Evolutionary conservation across 345 rosid species (phyloP), one percentile per base, ranked within the genome.

Genomic region (Noccaea caerulescens): DNA sequence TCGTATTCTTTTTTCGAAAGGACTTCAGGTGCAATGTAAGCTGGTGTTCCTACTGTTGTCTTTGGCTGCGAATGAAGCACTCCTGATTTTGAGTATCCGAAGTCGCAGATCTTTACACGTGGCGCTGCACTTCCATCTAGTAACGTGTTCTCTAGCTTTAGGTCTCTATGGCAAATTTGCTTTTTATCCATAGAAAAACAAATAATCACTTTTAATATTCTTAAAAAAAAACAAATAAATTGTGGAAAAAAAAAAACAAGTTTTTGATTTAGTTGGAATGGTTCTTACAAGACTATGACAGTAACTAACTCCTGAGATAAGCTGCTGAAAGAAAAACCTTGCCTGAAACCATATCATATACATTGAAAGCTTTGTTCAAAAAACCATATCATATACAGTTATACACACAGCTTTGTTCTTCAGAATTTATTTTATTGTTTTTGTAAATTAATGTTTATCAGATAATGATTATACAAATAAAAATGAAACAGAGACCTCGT

Each of bases 11-110:
- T 82, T 60, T 61, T 86, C 0, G 80, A 76, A 16, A 88, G 80
- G 10, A 88, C 85, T 77, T 86, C 91, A 10, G 93, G 91, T 42
- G 91, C 93, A 44, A 88, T 82, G 58, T 84, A 84, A 63, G 91
- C 91, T 5, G 91, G 91, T 63, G 89, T 86, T 79, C 93, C 93
- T 3, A 84, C 93, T 3, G 86, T 80, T 36, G 94, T 76, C 81
- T 88, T 88, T 51, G 94, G 94, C 44, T 88, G 94, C 10, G 94
- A 88, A 80, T 88, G 88, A 14, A 88, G 80, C 58, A 88, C 87
- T 53, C 82, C 76, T 42, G 93, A 86, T 81, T 88, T 86, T 16
- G 91, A 88, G 78, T 83, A 88, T 10, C 91, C 91, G 12, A 88
- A 88, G 55, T 84, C 94, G 9, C 94, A 88, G 1, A 88, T 88